Conservation (phyloP, 805 yeast genomes). For the Wickerhamomyces sydowiorum region DNA sequence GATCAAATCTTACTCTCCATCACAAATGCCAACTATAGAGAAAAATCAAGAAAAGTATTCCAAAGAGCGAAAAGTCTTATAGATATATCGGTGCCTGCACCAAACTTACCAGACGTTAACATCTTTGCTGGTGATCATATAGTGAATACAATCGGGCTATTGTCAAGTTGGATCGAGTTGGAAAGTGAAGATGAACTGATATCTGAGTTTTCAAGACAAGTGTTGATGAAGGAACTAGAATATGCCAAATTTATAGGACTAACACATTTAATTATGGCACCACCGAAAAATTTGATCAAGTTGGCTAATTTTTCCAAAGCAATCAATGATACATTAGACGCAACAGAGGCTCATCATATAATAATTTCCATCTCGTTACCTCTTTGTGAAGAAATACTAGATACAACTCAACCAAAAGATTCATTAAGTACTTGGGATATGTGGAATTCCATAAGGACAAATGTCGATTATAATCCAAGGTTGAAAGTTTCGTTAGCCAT, state of each 20-base stretch:
- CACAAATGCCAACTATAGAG: constrained; percentile 46
- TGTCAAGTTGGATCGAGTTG: constrained; percentile 67
- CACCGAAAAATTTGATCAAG: constrained; percentile 53
- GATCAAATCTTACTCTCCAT: constrained; percentile 49
- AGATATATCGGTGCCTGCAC: constrained; percentile 32
- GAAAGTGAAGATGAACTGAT: constrained; percentile 45
- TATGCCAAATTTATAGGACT: constrained; percentile 58
- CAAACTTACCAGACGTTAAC: constrained; percentile 35
- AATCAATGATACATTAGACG: constrained; percentile 28
- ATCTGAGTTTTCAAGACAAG: constrained; percentile 51
- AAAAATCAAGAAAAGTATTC: constrained; percentile 33
- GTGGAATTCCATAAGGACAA: constrained; percentile 60
- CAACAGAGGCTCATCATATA: constrained; percentile 21
- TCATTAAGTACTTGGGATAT: constrained; percentile 65
- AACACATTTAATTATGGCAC: constrained; percentile 50
- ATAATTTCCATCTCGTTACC: constrained; percentile 42
- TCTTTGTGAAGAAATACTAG: constrained; percentile 37
- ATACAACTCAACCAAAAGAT: constrained; percentile 28
- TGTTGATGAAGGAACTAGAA: constrained; percentile 49
- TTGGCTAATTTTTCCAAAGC: constrained; percentile 44
- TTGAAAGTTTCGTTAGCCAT: constrained; percentile 72
- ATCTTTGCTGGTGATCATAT: constrained; percentile 37
- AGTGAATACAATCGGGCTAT: constrained; percentile 42
- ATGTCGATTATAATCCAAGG: constrained; percentile 47
- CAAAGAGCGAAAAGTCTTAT: constrained; percentile 23